Evolutionary conservation across 225 moss, liverwort and hornwort species (phyloP).

Genomic region (Marchantia polymorpha): DNA sequence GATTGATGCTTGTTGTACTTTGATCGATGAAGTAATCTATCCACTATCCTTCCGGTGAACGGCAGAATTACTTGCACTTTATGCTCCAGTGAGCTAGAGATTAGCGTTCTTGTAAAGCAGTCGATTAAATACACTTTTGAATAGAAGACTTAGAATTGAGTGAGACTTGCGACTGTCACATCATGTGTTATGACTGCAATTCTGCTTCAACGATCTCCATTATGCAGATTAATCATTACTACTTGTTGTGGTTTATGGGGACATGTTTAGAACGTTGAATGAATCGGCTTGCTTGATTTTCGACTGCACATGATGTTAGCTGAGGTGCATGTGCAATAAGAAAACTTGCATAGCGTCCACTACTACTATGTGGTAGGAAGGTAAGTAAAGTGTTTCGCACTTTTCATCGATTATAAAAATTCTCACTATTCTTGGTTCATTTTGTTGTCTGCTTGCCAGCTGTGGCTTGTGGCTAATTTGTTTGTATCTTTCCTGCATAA

Average conservation of each 20-base stretch:
- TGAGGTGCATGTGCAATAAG: neutral
- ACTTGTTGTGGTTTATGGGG: neutral
- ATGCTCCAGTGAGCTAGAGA: neutral
- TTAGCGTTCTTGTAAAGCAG: neutral
- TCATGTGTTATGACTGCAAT: neutral
- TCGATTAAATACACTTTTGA: neutral
- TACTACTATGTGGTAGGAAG: too few species aligned
- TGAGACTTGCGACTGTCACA: neutral
- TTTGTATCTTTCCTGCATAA: too few species aligned
- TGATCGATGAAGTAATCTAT: neutral
- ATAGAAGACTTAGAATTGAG: neutral
- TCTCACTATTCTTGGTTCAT: too few species aligned
- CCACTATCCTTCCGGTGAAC: neutral
- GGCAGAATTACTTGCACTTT: neutral
- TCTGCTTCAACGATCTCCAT: neutral
- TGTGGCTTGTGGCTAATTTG: too few species aligned
- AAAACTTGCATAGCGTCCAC: too few species aligned
- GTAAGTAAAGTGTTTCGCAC: too few species aligned
- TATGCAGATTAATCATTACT: neutral
- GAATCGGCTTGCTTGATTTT: neutral
- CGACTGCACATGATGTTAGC: neutral
- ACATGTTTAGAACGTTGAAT: neutral
- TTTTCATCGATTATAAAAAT: too few species aligned
- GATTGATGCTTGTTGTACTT: neutral
- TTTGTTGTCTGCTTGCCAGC: too few species aligned